Base-by-base conservation (phyloP, 1,139 yeast species). In the Yarrowia galli region DNA sequence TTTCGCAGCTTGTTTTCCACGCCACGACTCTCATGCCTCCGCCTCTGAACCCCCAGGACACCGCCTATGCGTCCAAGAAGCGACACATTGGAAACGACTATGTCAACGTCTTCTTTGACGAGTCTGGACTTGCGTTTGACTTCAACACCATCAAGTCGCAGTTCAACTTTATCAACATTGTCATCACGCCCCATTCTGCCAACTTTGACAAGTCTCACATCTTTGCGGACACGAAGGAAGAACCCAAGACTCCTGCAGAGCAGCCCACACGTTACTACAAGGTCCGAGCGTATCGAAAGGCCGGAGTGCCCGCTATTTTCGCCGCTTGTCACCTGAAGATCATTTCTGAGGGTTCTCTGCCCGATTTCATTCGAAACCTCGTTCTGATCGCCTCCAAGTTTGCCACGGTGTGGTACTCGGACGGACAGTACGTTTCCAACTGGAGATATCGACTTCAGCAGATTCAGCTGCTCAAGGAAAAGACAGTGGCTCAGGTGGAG, bases 51-150 rank as follows among this genome's bases (percentile, higher is more conserved):
- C 79, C 78, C 8, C 79, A 79, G 45, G 89, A 87, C 72, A 75
- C 77, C 22, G 77, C 78, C 28, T 79, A 79, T 65, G 84, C 89
- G 20, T 77, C 83, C 74, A 92, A 91, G 76, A 92, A 92, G 76
- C 79, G 95, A 68, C 97, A 92, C 75, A 89, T 92, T 72, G 97
- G 97, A 6, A 92, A 92, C 78, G 86, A 91, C 75, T 88, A 87
- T 75, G 96, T 92, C 68, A 90, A 89, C 74, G 85, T 91, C 54
- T 91, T 84, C 75, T 92, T 86, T 78, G 92, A 91, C 74, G 97
- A 91, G 72, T 87, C 92, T 16, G 86, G 87, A 0, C 76, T 79
- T 15, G 85, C 87, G 9, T 90, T 89, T 78, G 85, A 89, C 71
- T 89, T 90, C 79, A 89, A 89, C 72, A 77, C 87, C 51, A 86